Evolutionary conservation across 768 basidiomycete genomes (phyloP).

Genomic region (Mycena rebaudengoi): DNA sequence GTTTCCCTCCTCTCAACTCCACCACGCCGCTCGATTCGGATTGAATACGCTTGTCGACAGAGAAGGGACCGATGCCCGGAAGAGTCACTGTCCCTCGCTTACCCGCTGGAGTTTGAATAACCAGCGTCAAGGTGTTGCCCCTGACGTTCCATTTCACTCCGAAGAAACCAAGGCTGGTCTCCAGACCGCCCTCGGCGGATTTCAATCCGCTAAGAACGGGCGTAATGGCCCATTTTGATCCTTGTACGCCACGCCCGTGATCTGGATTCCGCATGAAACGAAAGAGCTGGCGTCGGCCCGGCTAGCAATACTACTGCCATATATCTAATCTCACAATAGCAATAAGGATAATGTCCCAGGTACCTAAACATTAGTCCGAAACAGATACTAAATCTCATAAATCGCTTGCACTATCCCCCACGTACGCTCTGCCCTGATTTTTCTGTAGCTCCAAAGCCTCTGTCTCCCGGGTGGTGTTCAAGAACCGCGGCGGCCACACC

Average conservation of each 20-base stretch:
- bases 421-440: too few species aligned
- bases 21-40: slow-evolving; percentile 2
- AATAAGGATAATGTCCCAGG: too few species aligned
- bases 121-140: slow-evolving; percentile 27
- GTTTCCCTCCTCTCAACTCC: slow-evolving; percentile 15
- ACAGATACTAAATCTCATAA: too few species aligned
- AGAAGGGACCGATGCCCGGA: slow-evolving; percentile 33
- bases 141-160: slow-evolving; percentile 48
- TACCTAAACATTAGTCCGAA: too few species aligned
- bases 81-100: slow-evolving; percentile 37
- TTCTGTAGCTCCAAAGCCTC: too few species aligned
- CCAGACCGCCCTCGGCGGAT: slow-evolving; percentile 54
- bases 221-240: slow-evolving; percentile 51
- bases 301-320: too few species aligned
- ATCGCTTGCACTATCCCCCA: too few species aligned
- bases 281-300: slow-evolving; percentile 57
- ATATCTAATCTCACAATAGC: too few species aligned
- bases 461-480: too few species aligned
- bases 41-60: slow-evolving; percentile 19
- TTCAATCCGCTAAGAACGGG: slow-evolving; percentile 52
- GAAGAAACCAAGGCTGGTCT: slow-evolving; percentile 56
- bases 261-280: slow-evolving; percentile 53
- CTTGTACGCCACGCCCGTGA: slow-evolving; percentile 52
- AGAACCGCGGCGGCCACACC: too few species aligned
- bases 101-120: slow-evolving; percentile 34